Evolutionary conservation across 345 rosid species (phyloP).

Genomic region (Gossypium turneri): DNA sequence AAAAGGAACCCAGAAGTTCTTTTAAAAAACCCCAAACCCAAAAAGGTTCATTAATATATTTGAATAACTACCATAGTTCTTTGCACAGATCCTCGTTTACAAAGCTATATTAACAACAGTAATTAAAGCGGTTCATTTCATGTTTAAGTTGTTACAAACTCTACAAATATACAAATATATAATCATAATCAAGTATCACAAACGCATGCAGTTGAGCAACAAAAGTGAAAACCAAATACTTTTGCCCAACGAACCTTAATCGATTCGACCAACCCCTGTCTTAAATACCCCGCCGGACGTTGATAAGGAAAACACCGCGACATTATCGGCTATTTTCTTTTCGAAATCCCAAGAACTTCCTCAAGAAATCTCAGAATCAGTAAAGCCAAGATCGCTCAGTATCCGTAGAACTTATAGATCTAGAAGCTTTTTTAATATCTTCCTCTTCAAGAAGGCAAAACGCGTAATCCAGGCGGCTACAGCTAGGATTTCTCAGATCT

Average conservation of each 20-base stretch:
- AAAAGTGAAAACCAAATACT: conserved; percentile 26
- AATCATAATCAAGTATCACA: conserved; percentile 5
- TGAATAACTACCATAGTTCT: neutral
- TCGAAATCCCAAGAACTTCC: neutral
- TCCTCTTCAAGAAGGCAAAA: neutral
- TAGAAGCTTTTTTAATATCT: neutral
- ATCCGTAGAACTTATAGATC: neutral
- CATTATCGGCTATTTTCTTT: conserved; percentile 22
- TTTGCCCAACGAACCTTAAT: conserved; percentile 66
- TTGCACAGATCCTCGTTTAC: neutral
- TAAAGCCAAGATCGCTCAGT: neutral
- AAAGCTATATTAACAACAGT: neutral
- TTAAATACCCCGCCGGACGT: conserved; percentile 33
- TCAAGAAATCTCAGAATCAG: neutral
- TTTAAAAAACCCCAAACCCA: neutral
- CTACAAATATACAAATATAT: neutral
- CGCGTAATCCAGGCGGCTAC: neutral
- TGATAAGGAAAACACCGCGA: conserved; percentile 69
- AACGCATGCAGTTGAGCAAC: conserved; percentile 33
- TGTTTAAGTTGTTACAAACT: neutral
- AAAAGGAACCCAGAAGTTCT: neutral
- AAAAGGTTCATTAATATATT: neutral
- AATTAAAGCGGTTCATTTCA: too few relatives aligned
- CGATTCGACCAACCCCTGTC: conserved; percentile 37
- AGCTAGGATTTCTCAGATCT: neutral